A percentile compares a stretch with the other conserved stretches of the same genome.
These are phyloP conservation scores for Trametes polyzona DNA, from an alignment of 1,284 basidiomycete genomes.

Conservation along the genomic window DNA sequence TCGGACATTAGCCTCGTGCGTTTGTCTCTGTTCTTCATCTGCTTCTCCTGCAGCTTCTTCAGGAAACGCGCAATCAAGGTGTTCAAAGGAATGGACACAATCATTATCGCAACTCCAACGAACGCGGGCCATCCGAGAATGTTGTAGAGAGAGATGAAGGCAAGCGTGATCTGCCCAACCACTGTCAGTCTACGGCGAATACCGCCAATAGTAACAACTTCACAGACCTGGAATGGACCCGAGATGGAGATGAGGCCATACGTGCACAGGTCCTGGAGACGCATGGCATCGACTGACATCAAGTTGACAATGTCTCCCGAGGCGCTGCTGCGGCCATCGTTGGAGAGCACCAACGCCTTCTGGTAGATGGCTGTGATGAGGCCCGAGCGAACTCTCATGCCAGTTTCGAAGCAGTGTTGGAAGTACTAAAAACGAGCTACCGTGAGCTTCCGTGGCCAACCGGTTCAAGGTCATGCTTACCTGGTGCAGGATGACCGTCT, in stretches of 20 bases:
- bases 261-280: conserved; percentile 87
- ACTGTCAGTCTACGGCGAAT: not conserved
- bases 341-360: conserved; percentile 86
- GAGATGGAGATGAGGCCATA: conserved; percentile 77
- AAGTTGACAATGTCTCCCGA: conserved; percentile 95
- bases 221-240: conserved; percentile 65
- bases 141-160: conserved; percentile 88
- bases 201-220: not conserved
- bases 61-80: conserved; percentile 76
- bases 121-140: conserved; percentile 93
- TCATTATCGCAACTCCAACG: conserved; percentile 91
- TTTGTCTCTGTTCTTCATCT: conserved; percentile 91
- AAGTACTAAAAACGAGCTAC: conserved; percentile 62
- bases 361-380: conserved; percentile 86
- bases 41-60: conserved; percentile 81
- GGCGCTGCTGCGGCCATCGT: conserved; percentile 78
- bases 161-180: conserved; percentile 73
- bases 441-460: not conserved
- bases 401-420: conserved; percentile 80
- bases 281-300: conserved; percentile 86
- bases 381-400: conserved; percentile 91
- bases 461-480: conserved; percentile 39
- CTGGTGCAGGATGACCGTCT: conserved; percentile 89
- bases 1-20: conserved; percentile 82
- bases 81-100: conserved; percentile 81